Conservation (phyloP, 176 grass and related monocot species). For the Rhynchospora pubera region DNA sequence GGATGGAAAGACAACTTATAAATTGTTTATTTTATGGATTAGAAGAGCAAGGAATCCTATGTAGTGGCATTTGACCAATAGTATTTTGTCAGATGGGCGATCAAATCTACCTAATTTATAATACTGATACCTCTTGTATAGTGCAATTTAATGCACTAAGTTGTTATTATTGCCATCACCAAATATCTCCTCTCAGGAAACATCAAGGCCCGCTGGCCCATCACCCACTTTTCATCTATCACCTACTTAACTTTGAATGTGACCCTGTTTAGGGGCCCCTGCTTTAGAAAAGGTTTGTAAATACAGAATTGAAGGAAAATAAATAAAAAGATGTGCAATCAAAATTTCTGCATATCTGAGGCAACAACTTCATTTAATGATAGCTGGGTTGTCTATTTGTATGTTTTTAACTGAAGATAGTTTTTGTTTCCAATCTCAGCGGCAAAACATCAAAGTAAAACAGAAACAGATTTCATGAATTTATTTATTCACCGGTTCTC, state of each 20-base stretch:
- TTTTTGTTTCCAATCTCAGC: neutral
- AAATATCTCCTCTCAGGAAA: neutral
- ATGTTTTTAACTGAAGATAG: neutral
- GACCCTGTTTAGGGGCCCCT: neutral
- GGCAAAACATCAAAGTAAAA: neutral
- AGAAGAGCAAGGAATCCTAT: slow-evolving; percentile 7
- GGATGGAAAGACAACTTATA: neutral
- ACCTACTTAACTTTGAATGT: slow-evolving; percentile 1
- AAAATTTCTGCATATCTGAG: neutral
- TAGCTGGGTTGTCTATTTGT: neutral
- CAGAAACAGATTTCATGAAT: neutral
- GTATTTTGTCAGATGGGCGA: neutral
- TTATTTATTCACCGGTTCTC: neutral
- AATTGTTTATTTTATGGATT: neutral
- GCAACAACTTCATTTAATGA: neutral
- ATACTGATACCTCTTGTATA: neutral
- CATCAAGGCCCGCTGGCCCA: slow-evolving; percentile 15
- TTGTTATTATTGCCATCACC: neutral
- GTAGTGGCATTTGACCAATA: slow-evolving; percentile 5
- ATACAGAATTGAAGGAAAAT: neutral
- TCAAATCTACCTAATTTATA: slow-evolving; percentile 3
- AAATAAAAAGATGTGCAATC: neutral
- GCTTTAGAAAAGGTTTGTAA: neutral
- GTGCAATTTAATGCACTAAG: neutral
- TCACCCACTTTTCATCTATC: slow-evolving; percentile 3